Conservation (phyloP, 805 yeast species). For the Peterozyma xylosa region DNA sequence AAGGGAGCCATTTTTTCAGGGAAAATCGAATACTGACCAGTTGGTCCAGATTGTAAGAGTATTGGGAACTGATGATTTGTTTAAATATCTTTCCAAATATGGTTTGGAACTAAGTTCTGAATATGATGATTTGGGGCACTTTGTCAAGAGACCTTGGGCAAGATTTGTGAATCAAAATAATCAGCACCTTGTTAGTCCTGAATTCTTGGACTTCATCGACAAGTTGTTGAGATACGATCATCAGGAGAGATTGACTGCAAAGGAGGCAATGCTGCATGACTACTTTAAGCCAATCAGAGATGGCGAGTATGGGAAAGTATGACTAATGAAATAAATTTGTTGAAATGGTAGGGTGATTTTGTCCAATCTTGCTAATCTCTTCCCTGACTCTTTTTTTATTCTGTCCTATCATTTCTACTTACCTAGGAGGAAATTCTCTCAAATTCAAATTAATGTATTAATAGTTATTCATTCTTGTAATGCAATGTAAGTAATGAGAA, state of each 20-base stretch:
- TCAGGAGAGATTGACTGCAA: slow-evolving; percentile 79
- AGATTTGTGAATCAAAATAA: slow-evolving; percentile 51
- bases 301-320: slow-evolving; percentile 79
- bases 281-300: slow-evolving; percentile 69
- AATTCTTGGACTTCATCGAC: slow-evolving; percentile 64
- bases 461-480: too few relatives aligned
- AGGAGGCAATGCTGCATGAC: slow-evolving; percentile 77
- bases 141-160: slow-evolving; percentile 60
- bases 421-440: too few relatives aligned
- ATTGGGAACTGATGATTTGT: slow-evolving; percentile 73
- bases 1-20: slow-evolving; percentile 89
- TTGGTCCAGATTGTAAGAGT: slow-evolving; percentile 84
- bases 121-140: slow-evolving; percentile 70
- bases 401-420: too few relatives aligned
- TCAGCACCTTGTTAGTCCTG: slow-evolving; percentile 41
- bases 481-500: too few relatives aligned
- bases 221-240: slow-evolving; percentile 76
- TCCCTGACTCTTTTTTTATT: not conserved
- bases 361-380: slow-evolving; percentile 6
- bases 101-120: slow-evolving; percentile 65
- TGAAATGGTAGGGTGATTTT: slow-evolving; percentile 11
- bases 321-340: slow-evolving; percentile 40
- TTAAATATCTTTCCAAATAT: slow-evolving; percentile 61
- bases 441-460: too few relatives aligned
- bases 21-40: slow-evolving; percentile 87